Base-by-base conservation (phyloP, 148 eudicot species). In the Vaccinium macrocarpon region DNA sequence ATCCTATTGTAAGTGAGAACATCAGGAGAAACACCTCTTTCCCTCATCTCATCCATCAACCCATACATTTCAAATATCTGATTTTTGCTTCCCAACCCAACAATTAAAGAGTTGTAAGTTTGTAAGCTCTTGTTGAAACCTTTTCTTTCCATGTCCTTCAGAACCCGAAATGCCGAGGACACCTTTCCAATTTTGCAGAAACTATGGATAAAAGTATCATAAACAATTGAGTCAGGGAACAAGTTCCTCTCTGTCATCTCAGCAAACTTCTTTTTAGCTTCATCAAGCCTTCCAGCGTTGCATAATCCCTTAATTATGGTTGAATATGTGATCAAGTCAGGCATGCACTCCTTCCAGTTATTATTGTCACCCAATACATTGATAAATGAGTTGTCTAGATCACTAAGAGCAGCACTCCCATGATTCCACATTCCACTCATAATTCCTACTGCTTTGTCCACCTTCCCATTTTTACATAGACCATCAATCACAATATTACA, bases 51-150 rank as follows among this genome's bases (percentile, higher is more conserved):
- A 87, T 89, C 89, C 81, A 97, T 87, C 87, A 95, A 86, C 78
- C 99, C 99, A 89, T 89, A 88, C 93, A 97, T 97, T 90, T 97
- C 99, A 87, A 92, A 97, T 81, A 95, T 89, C 89, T 97, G 97
- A 76, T 90, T 89, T 84, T 90, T 95, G 38, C 71, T 88, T 12
- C 91, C 92, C 78, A 95, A 88, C 50, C 97, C 99, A 89, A 85
- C 82, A 81, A 97, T 93, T 82, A 95, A 84, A 80, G 92, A 93
- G 81, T 94, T 97, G 86, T 95, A 97, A 52, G 97, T 97, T 85
- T 89, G 92, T 84, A 97, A 86, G 87, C 85, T 95, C 92, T 90
- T 97, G 72, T 84, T 89, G 86, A 92, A 89, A 64, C 96, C 96
- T 83, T 86, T 93, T 86, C 87, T 94, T 91, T 97, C 99, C 99